These are phyloP conservation scores for Populus tomentosa DNA, from an alignment of 441 rosid species.

Conservation along the genomic window DNA sequence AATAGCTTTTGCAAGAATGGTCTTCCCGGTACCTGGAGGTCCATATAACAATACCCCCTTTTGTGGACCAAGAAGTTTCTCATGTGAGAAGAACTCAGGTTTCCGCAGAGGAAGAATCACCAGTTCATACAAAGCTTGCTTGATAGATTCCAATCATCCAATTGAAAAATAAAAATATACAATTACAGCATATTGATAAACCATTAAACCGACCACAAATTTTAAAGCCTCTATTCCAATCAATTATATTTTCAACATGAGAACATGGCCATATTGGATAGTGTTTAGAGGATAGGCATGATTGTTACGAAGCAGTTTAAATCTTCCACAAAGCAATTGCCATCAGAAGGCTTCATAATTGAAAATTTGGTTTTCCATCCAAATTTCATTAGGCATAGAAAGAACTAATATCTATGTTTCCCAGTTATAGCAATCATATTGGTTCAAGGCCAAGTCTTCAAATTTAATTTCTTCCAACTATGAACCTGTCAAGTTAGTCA, in stretches of 20 bases:
- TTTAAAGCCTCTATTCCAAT: too few species aligned
- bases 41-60: slow-evolving; percentile 93
- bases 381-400: neutral
- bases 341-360: neutral
- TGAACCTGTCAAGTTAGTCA: too few species aligned
- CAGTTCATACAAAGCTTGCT: slow-evolving; percentile 73
- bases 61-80: slow-evolving; percentile 91
- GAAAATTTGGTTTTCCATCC: neutral
- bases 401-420: neutral
- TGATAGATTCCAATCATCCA: slow-evolving; percentile 76
- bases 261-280: too few species aligned
- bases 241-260: too few species aligned
- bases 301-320: too few species aligned
- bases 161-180: slow-evolving; percentile 39
- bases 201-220: too few species aligned
- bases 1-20: slow-evolving; percentile 97
- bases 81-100: slow-evolving; percentile 81
- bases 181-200: neutral
- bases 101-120: slow-evolving; percentile 85
- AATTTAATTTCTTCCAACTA: too few species aligned
- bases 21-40: slow-evolving; percentile 98
- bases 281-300: too few species aligned
- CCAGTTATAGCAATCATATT: neutral
- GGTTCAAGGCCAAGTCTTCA: neutral
- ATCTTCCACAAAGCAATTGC: neutral